phyloP scores from a whole-genome alignment of 1,139 yeast species.

The Taphrina pruni region DNA sequence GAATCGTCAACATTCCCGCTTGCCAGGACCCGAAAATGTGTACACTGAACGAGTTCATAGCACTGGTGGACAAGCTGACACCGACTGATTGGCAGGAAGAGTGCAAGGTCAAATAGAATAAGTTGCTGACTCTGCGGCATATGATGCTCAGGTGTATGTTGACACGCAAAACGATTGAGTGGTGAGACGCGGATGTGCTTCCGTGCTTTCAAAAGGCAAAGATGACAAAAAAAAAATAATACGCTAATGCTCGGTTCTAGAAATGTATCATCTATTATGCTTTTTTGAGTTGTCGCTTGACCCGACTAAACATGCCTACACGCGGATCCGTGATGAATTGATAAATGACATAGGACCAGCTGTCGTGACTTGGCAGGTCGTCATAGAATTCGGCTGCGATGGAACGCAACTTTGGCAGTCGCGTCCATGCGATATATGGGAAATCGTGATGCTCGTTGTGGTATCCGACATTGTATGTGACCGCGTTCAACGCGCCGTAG shows the following conservation, averaged over 20 bases:
- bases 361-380: constrained; percentile 74
- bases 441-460: constrained; percentile 96
- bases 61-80: constrained; percentile 41
- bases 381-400: constrained; percentile 83
- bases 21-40: constrained; percentile 45
- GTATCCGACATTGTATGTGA: constrained; percentile 92
- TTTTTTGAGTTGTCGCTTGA: constrained; percentile 59
- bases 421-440: constrained; percentile 91
- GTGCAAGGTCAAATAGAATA: constrained; percentile 33
- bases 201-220: background rate
- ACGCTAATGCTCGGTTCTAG: constrained; percentile 5
- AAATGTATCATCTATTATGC: constrained; percentile 9
- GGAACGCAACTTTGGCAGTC: constrained; percentile 66
- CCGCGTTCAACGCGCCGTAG: constrained; percentile 74
- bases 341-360: constrained; percentile 79
- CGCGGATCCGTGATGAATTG: constrained; percentile 72
- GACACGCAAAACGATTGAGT: too few species aligned
- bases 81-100: constrained; percentile 45
- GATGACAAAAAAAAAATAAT: background rate
- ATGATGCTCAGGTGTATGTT: too few species aligned
- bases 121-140: accelerated
- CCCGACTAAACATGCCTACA: constrained; percentile 79
- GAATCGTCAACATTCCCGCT: constrained; percentile 43
- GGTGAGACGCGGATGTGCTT: too few species aligned
- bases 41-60: constrained; percentile 45